Base-by-base conservation (phyloP, 805 yeast genomes). In the Candida maltosa region DNA sequence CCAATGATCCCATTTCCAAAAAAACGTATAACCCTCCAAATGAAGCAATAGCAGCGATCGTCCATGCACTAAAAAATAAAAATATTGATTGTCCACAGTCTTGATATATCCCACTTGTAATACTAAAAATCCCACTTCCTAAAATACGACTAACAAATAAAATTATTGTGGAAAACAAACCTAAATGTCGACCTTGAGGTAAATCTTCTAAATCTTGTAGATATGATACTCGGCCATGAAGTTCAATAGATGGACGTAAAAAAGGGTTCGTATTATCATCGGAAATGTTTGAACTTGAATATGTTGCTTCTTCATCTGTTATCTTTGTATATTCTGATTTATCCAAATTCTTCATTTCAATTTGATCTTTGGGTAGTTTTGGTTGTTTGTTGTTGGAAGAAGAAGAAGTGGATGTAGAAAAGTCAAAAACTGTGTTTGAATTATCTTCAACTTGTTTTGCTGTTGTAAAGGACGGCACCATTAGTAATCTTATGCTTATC, bases 81-180 rank as follows among this genome's bases (percentile, higher is more conserved):
- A 69, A 57, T 2, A 80, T 76, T 7, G 83, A 80, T 10, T 86
- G 80, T 17, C 89, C 89, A 46, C 78, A 75, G 44, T 80, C 83
- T 29, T 69, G 70, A 48, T 75, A 80, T 20, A 83, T 75, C 17
- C 80, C 74, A 14, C 84, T 73, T 0, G 89, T 82, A 1, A 80
- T 75, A 6, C 88, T 81, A 61, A 83, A 80, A 6, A 84, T 83
- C 0, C 93, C 93, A 0, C 88, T 80, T 0, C 94, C 93, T 9
- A 84, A 62, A 27, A 84, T 83, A 40, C 89, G 62, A 11, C 86
- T 76, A 5, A 84, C 69, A 46, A 81, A 79, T 39, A 82, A 38
- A 10, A 80, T 70, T 26, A 79, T 68, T 0, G 86, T 80, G 5
- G 87, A 78, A 46, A 73, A 80, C 2, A 81, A 54, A 0, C 91